A percentile compares a stretch with the other conserved stretches of the same genome.
These are phyloP conservation scores for Boletus eberwhitei DNA, from an alignment of 768 basidiomycete genomes.

Conservation along the genomic window DNA sequence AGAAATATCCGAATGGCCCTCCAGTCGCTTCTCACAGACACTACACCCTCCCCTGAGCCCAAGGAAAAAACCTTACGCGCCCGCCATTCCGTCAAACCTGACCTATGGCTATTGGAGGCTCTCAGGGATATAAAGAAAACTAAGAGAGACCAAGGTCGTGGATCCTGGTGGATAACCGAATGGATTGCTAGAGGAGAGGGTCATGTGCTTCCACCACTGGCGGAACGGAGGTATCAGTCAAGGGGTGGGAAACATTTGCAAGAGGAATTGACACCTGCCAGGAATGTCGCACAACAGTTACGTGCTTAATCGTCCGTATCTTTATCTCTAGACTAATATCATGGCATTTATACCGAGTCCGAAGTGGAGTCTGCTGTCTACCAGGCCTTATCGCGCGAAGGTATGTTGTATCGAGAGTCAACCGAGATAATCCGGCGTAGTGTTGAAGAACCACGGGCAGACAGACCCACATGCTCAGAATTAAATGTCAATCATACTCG, in stretches of 20 bases:
- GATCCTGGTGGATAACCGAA: conserved; percentile 26
- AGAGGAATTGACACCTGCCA: neutral
- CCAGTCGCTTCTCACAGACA: conserved; percentile 28
- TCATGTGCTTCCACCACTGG: conserved; percentile 17
- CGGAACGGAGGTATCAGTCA: conserved; percentile 14
- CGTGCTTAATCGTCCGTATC: conserved; percentile 4
- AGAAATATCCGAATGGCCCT: conserved; percentile 42
- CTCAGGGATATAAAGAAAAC: conserved; percentile 35
- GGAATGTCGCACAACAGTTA: neutral
- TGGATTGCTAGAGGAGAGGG: conserved; percentile 25
- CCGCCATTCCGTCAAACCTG: conserved; percentile 31
- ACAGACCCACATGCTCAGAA: no score
- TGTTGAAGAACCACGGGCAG: no score
- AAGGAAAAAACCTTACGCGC: conserved; percentile 18
- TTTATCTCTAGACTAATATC: conserved; percentile 3
- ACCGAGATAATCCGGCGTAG: conserved; percentile 1
- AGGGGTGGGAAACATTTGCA: conserved; percentile 2
- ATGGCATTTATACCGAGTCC: neutral
- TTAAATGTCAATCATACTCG: no score
- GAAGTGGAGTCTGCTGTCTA: neutral
- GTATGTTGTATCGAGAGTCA: neutral
- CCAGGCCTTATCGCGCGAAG: neutral
- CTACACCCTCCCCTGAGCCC: conserved; percentile 18
- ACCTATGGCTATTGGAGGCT: conserved; percentile 37
- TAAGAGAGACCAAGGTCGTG: conserved; percentile 29